Evolutionary conservation across 306 rosid species (phyloP).

Genomic region (Rosa persica): DNA sequence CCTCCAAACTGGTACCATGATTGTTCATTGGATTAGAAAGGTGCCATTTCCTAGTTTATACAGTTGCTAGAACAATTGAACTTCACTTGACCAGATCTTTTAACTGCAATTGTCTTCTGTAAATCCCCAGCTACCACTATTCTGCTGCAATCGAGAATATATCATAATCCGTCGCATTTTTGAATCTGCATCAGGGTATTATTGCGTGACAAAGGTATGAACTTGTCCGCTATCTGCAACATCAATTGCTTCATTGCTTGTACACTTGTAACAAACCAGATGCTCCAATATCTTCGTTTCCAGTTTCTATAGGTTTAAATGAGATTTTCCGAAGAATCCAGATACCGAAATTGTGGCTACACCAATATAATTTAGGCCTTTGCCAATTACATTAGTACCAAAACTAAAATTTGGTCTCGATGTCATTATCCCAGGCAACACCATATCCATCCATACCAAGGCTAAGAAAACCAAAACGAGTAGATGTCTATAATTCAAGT

Average conservation of each 20-base stretch:
- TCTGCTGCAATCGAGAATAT: conserved; percentile 16
- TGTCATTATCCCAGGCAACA: neutral
- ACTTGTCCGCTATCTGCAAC: neutral
- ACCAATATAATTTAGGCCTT: neutral
- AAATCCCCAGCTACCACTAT: neutral
- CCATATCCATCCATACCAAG: conserved; percentile 12
- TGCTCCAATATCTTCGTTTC: neutral
- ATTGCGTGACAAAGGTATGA: conserved; percentile 17
- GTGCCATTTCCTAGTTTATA: neutral
- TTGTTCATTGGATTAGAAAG: conserved; percentile 12
- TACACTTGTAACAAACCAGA: neutral
- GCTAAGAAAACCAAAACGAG: neutral
- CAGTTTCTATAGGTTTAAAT: neutral
- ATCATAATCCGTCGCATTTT: conserved; percentile 11
- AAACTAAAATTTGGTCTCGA: neutral
- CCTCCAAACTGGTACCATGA: conserved; percentile 20
- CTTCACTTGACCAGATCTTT: neutral
- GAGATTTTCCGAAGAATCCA: neutral
- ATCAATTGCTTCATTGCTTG: neutral
- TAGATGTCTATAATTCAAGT: conserved; percentile 8
- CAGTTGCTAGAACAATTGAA: neutral
- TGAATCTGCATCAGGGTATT: conserved; percentile 7
- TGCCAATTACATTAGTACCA: neutral
- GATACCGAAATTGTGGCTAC: neutral
- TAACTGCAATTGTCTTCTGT: neutral